A percentile compares a stretch with the other conserved stretches of the same genome.
Conservation (phyloP, 2,329 filamentous ascomycete genomes). For the Mycosphaerella arachidis region DNA sequence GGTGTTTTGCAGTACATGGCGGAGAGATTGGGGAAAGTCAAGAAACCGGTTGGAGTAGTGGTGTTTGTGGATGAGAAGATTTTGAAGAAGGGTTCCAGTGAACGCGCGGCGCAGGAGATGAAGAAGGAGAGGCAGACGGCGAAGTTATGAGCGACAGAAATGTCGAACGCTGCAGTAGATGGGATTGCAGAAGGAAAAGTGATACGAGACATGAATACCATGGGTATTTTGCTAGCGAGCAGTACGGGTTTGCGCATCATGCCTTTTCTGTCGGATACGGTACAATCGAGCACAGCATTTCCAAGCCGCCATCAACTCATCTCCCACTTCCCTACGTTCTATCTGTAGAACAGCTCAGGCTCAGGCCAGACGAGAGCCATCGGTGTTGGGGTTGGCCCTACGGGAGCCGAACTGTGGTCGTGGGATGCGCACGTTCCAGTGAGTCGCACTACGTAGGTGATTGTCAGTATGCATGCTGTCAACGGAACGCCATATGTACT, state of each 20-base stretch:
- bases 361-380: background rate
- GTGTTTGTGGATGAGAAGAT: slow-evolving; percentile 58
- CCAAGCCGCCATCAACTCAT: background rate
- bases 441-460: background rate
- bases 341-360: too few species aligned
- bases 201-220: background rate
- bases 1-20: slow-evolving; percentile 57
- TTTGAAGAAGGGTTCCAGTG: slow-evolving; percentile 43
- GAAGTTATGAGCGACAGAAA: slow-evolving; percentile 53
- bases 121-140: slow-evolving; percentile 60
- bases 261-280: background rate
- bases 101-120: slow-evolving; percentile 69
- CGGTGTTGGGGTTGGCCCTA: background rate
- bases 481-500: background rate
- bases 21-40: slow-evolving; percentile 56
- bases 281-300: background rate
- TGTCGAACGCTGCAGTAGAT: background rate
- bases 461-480: too few species aligned
- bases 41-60: slow-evolving; percentile 58
- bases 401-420: background rate
- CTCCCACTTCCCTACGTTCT: too few species aligned
- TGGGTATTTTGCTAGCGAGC: background rate
- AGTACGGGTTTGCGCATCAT: background rate
- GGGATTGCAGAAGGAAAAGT: background rate
- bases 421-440: background rate